Base-by-base conservation (phyloP, 108 stramenopile genomes). In the Cyclotella choctawhatcheeana region DNA sequence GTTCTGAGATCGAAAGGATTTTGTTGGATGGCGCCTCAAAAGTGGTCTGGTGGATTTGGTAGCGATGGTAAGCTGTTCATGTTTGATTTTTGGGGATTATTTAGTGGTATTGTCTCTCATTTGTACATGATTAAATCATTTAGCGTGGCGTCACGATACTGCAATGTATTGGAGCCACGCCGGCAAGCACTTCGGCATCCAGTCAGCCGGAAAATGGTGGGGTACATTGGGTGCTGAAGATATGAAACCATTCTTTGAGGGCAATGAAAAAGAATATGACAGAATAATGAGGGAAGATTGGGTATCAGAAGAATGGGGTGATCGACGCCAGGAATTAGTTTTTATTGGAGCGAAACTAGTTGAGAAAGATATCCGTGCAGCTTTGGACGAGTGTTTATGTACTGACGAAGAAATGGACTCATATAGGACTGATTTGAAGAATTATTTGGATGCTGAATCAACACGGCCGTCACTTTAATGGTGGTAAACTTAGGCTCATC, bases 131-230 rank as follows among this genome's bases (percentile, higher is more conserved):
- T 24, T 13, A 14, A 30, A 30, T 60, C 34, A 8, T 6, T 35
- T 34, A 60, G 59, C 35, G 21, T 94, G 89, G 87, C 79, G 93
- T 27, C 95, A 98, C 69, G 90, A 96, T 44, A 95, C 97, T 26
- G 97, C 97, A 52, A 94, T 97, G 92, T 99, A 92, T 73, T 97
- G 96, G 96, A 85, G 82, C 56, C 96, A 97, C 63, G 96, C 98
- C 25, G 98, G 98, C 25, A 91, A 87, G 37, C 91, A 93, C 47
- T 96, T 98, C 76, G 93, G 92, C 12, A 87, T 98, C 14, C 69
- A 76, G 0, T 64, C 86, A 21, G 87, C 93, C 25, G 98, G 98
- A 3, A 93, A 96, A 44, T 99, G 97, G 97, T 99, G 98, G 98
- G 88, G 76, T 14, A 85, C 83, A 0, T 56, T 96, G 16, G 68